Evolutionary conservation across 2,329 filamentous ascomycete species (phyloP), one percentile per base, ranked within the genome.

Genomic region (Aurifilum marmelostoma): DNA sequence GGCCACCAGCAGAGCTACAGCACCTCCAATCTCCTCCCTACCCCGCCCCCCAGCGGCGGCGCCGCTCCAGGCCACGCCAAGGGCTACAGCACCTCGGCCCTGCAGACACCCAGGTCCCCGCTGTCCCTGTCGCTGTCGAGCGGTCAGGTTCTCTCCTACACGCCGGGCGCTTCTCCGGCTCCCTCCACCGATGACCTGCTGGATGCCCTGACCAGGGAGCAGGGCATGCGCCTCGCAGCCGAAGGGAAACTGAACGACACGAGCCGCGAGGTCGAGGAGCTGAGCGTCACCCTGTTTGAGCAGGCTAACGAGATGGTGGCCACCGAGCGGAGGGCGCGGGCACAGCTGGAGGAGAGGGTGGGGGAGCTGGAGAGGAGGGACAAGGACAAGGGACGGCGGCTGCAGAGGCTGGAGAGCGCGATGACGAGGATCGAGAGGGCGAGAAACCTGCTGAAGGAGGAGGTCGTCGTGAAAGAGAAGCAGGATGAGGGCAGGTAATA

Each of bases 261-360:
- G 64, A 89, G 87, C 75, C 84, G 82, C 16, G 92, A 96, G 81
- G 86, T 95, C 27, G 92, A 95, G 79, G 92, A 96, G 80, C 82
- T 96, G 72, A 92, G 87, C 75, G 90, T 87, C 27, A 87, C 86
- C 64, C 81, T 96, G 66, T 96, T 96, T 77, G 89, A 92, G 80
- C 90, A 94, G 81, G 92, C 92, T 65, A 96, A 96, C 77, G 89
- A 94, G 80, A 96, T 96, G 92, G 92, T 96, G 27, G 92, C 92
- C 2, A 83, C 86, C 24, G 92, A 96, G 82, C 83, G 92, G 58
- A 85, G 88, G 68, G 91, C 90, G 43, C 82, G 91, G 69, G 91
- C 91, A 7, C 87, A 85, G 75, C 83, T 96, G 32, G 91, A 94
- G 80, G 88, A 91, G 77, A 82, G 91, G 52, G 85, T 96, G 9